phyloP scores from a whole-genome alignment of 2,329 filamentous ascomycete genomes.

The Microsporum audouinii region DNA sequence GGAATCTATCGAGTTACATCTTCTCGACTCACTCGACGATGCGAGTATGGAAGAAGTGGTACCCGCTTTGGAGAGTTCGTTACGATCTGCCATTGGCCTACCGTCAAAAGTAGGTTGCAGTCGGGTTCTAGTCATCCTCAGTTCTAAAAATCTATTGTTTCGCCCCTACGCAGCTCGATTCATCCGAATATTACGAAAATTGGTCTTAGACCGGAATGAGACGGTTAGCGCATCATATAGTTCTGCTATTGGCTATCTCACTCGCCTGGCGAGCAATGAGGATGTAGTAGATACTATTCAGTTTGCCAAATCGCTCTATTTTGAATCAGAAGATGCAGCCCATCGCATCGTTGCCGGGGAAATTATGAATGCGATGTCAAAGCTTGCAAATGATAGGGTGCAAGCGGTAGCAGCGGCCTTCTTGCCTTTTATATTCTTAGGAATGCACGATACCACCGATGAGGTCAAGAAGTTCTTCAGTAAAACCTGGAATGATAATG shows the following conservation, averaged over 20 bases:
- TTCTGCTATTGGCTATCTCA: slow-evolving; percentile 71
- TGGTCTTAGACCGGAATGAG: slow-evolving; percentile 82
- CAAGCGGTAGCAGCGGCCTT: slow-evolving; percentile 61
- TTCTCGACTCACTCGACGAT: slow-evolving; percentile 68
- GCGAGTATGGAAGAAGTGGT: slow-evolving; percentile 64
- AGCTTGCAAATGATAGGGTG: slow-evolving; percentile 81
- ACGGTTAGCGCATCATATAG: slow-evolving; percentile 87
- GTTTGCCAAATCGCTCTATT: slow-evolving; percentile 60
- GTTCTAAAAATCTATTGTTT: slow-evolving; percentile 65
- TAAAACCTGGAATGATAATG: slow-evolving; percentile 82
- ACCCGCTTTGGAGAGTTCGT: slow-evolving; percentile 60
- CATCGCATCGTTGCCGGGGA: slow-evolving; percentile 68
- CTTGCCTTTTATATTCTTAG: slow-evolving; percentile 79
- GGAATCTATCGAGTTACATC: slow-evolving; percentile 76
- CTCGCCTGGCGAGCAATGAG: slow-evolving; percentile 52
- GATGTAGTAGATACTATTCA: slow-evolving; percentile 44
- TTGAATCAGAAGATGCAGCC: slow-evolving; percentile 65
- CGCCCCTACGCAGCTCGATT: slow-evolving; percentile 64
- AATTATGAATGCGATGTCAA: slow-evolving; percentile 70
- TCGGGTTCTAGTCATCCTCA: slow-evolving; percentile 70
- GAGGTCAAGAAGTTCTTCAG: slow-evolving; percentile 69
- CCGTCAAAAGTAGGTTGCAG: slow-evolving; percentile 89
- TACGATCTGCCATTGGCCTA: slow-evolving; percentile 78
- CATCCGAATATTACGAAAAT: slow-evolving; percentile 64
- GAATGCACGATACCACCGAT: slow-evolving; percentile 71